These are phyloP conservation scores for Vitis hybrid DNA, from an alignment of 177 flowering plant species.

Conservation along the genomic window DNA sequence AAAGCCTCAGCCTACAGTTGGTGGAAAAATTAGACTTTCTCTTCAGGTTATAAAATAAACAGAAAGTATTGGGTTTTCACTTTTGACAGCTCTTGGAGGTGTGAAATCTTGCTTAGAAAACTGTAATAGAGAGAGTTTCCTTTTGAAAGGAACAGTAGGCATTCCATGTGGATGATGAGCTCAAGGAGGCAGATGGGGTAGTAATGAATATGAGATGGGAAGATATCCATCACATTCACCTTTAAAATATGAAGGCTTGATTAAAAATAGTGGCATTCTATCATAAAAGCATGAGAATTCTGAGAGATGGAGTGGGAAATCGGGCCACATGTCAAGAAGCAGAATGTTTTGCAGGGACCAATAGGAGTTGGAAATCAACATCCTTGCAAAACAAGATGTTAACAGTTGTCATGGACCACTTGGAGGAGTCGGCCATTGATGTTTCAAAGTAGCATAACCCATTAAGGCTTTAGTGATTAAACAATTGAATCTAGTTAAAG, in stretches of 20 bases:
- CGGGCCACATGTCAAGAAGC: background rate
- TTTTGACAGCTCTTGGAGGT: too few relatives aligned
- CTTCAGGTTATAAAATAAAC: too few relatives aligned
- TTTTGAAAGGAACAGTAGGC: background rate
- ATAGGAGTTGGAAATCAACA: conserved; percentile 7
- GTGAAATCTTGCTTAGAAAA: too few relatives aligned
- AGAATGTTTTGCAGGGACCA: conserved; percentile 13
- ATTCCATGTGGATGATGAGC: background rate
- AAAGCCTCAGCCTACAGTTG: too few relatives aligned
- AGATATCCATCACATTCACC: conserved; percentile 3
- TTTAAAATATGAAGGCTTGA: background rate
- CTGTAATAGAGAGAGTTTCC: too few relatives aligned
- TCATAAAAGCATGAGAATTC: background rate
- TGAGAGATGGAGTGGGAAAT: conserved; percentile 2
- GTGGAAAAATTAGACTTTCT: too few relatives aligned
- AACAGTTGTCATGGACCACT: conserved; percentile 21
- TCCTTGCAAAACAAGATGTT: background rate
- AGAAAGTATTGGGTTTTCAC: too few relatives aligned
- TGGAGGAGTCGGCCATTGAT: conserved; percentile 4
- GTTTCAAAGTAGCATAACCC: conserved; percentile 1
- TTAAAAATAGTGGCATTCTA: too few relatives aligned
- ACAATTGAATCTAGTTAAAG: too few relatives aligned
- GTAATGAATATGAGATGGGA: background rate
- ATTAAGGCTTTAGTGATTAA: background rate
- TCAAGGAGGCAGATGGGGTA: background rate